Conservation (phyloP, 306 rosid genomes). For the Delonix regia region DNA sequence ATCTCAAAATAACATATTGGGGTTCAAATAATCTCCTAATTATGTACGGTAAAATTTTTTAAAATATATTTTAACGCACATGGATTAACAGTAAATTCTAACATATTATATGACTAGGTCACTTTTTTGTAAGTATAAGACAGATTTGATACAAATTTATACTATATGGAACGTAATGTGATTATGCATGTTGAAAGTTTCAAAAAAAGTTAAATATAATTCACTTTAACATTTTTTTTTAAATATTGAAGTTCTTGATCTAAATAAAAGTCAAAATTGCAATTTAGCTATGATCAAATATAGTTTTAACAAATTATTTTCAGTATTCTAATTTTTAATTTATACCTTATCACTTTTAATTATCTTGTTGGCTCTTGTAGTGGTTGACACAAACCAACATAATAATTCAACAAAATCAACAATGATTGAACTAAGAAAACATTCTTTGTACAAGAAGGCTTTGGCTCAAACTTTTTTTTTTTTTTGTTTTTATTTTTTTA, state of each 20-base stretch:
- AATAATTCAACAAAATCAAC: not conserved
- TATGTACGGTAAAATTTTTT: no score
- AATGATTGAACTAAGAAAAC: not conserved
- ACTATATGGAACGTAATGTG: not conserved
- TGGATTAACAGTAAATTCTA: no score
- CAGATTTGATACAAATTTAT: not conserved
- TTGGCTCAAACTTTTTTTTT: not conserved
- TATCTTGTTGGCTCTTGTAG: not conserved
- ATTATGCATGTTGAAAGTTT: not conserved
- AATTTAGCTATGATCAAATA: no score
- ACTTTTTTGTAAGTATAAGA: no score
- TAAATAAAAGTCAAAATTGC: no score
- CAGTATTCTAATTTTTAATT: not conserved
- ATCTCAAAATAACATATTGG: no score
- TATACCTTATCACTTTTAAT: not conserved
- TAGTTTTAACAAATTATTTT: not conserved
- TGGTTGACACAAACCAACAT: not conserved
- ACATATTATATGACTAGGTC: no score
- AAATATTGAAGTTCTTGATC: not conserved
- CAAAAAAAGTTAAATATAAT: no score
- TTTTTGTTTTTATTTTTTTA: not conserved
- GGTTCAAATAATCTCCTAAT: no score
- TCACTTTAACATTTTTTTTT: no score
- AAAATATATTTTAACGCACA: no score
- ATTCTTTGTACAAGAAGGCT: slow-evolving; percentile 8